Evolutionary conservation across 768 basidiomycete species (phyloP).

Genomic region (Tricholoma flavovirens): DNA sequence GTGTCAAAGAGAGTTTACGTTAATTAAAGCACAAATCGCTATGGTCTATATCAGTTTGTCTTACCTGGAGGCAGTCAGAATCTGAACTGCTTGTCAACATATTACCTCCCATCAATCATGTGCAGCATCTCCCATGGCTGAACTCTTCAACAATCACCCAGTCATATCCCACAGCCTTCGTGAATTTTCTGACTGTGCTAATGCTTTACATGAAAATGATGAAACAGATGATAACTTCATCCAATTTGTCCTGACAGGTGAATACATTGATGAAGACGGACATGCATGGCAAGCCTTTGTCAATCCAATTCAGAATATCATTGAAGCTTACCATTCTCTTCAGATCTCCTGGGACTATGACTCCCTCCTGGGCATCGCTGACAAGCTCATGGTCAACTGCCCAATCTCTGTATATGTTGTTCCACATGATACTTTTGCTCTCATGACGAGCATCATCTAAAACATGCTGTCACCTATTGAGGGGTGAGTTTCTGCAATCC

Average conservation of each 20-base stretch:
- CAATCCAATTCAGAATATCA: not conserved
- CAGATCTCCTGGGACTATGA: slow-evolving; percentile 14
- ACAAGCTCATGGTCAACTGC: slow-evolving; percentile 5
- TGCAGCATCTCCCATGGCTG: not conserved
- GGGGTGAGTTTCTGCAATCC: not conserved
- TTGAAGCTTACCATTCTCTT: not conserved
- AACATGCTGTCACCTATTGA: not conserved
- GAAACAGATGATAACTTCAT: slow-evolving; percentile 5
- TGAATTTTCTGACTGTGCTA: not conserved
- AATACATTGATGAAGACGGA: not conserved
- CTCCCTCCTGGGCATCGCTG: slow-evolving; percentile 13
- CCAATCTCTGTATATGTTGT: slow-evolving; percentile 4
- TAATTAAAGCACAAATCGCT: not conserved
- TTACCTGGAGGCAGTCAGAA: not conserved
- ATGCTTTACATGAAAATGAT: not conserved
- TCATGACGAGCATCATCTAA: slow-evolving; percentile 6
- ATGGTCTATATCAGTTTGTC: not conserved
- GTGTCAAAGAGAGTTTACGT: too few species aligned
- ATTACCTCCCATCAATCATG: not conserved
- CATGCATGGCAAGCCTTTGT: not conserved
- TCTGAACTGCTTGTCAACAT: not conserved
- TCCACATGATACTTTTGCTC: slow-evolving; percentile 1
- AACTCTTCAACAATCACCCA: not conserved
- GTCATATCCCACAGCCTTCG: not conserved
- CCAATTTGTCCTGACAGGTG: slow-evolving; percentile 1